phyloP scores from a whole-genome alignment of 352 stramenopile genomes.

The Aphanomyces astaci region DNA sequence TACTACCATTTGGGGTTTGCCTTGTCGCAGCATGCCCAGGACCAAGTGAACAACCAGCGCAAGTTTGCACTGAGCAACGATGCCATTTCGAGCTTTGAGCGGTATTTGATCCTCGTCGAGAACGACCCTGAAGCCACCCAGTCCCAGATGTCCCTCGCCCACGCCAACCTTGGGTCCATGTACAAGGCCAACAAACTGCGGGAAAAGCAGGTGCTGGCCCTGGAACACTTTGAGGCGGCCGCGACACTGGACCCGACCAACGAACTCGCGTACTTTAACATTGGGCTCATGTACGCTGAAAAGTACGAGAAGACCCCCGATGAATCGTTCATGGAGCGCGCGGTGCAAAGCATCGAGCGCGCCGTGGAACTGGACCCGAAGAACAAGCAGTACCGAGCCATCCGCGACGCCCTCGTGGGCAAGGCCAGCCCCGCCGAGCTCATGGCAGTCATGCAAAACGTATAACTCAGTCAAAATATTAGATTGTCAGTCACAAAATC shows the following conservation, averaged over 20 bases:
- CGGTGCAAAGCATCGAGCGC: slow-evolving; percentile 4
- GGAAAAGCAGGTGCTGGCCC: slow-evolving; percentile 13
- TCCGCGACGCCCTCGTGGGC: slow-evolving; percentile 12
- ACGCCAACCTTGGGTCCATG: slow-evolving; percentile 10
- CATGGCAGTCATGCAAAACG: slow-evolving; percentile 22
- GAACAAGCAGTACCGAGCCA: slow-evolving; percentile 14
- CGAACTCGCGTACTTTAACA: slow-evolving; percentile 22
- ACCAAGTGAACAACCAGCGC: slow-evolving; percentile 20
- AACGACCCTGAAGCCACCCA: slow-evolving; percentile 9
- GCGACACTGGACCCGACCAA: slow-evolving; percentile 15
- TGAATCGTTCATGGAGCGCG: slow-evolving; percentile 10
- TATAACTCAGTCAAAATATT: slow-evolving; percentile 10
- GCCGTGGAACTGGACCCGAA: slow-evolving; percentile 6
- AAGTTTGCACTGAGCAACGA: slow-evolving; percentile 17
- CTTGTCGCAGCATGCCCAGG: slow-evolving; percentile 14
- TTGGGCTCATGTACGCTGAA: slow-evolving; percentile 23
- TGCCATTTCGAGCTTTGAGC: slow-evolving; percentile 19
- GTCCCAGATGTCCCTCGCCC: slow-evolving; percentile 14
- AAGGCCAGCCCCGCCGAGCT: slow-evolving; percentile 20
- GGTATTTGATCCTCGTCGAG: slow-evolving; percentile 11
- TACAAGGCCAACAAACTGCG: slow-evolving; percentile 21
- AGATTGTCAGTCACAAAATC: too few relatives aligned
- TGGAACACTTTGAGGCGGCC: slow-evolving; percentile 20
- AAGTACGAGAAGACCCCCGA: slow-evolving; percentile 19
- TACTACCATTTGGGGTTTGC: slow-evolving; percentile 24